Evolutionary conservation across 495 filamentous ascomycete genomes (phyloP).

Genomic region (Lasiosphaeria ovina): DNA sequence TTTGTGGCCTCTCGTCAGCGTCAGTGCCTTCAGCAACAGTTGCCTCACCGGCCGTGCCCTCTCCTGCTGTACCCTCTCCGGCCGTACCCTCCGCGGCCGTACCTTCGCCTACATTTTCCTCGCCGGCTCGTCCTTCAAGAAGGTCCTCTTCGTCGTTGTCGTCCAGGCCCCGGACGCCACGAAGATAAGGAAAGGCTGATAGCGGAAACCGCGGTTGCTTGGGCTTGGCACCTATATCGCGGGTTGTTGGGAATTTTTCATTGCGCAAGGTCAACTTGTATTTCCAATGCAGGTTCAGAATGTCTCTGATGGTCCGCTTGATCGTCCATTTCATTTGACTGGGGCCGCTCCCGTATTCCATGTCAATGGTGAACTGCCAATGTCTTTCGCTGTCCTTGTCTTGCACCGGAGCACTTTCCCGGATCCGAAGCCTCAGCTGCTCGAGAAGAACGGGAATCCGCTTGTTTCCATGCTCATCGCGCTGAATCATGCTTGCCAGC

Average conservation of each 20-base stretch:
- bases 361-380: conserved; percentile 81
- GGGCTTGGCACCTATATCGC: conserved; percentile 44
- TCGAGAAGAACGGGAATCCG: conserved; percentile 92
- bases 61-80: conserved; percentile 51
- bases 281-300: conserved; percentile 87
- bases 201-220: conserved; percentile 87
- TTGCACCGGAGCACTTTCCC: conserved; percentile 67
- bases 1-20: conserved; percentile 37
- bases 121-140: conserved; percentile 37
- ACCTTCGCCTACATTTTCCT: conserved; percentile 26
- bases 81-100: conserved; percentile 45
- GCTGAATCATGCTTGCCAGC: conserved; percentile 92
- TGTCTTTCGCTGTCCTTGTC: conserved; percentile 70
- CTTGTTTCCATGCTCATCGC: conserved; percentile 93
- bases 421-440: conserved; percentile 86
- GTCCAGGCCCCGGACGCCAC: conserved; percentile 76
- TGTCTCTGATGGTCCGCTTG: conserved; percentile 79
- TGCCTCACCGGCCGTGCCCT: conserved; percentile 37
- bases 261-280: conserved; percentile 82
- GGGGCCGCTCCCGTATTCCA: conserved; percentile 94
- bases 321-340: conserved; percentile 98
- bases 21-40: conserved; percentile 43
- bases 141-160: conserved; percentile 85
- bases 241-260: conserved; percentile 63
- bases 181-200: conserved; percentile 87